phyloP scores from a whole-genome alignment of 2,329 filamentous ascomycete genomes.

The Venturia carpophila region DNA sequence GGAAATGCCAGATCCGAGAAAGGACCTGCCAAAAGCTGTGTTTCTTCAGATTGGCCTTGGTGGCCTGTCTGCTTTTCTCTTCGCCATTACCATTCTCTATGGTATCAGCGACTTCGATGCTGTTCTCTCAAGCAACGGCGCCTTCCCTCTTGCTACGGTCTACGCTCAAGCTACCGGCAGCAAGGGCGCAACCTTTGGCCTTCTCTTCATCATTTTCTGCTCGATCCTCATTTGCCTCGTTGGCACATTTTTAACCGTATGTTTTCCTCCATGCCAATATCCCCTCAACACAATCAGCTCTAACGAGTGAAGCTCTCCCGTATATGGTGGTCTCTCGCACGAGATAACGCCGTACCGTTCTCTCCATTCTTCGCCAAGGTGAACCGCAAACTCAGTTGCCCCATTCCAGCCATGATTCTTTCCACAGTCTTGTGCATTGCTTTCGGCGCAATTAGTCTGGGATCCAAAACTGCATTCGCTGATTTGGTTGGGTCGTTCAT shows the following conservation, averaged over 20 bases:
- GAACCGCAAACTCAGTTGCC: constrained; percentile 48
- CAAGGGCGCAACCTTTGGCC: constrained; percentile 26
- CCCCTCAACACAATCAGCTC: neutral
- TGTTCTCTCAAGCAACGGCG: constrained; percentile 41
- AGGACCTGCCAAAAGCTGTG: constrained; percentile 31
- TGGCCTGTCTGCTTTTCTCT: constrained; percentile 12
- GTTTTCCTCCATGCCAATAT: constrained; percentile 23
- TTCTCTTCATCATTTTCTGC: constrained; percentile 46
- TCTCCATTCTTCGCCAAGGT: constrained; percentile 46
- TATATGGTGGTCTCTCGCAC: constrained; percentile 47
- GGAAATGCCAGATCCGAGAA: constrained; percentile 30
- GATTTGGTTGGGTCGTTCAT: constrained; percentile 53
- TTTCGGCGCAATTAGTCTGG: constrained; percentile 50
- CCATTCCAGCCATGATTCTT: constrained; percentile 51
- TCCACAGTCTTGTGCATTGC: constrained; percentile 33
- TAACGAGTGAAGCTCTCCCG: constrained; percentile 20
- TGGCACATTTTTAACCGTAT: constrained; percentile 46
- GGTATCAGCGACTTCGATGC: constrained; percentile 18
- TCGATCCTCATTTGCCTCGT: constrained; percentile 44
- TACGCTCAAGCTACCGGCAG: constrained; percentile 45
- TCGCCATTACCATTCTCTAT: constrained; percentile 33
- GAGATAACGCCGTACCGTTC: constrained; percentile 55
- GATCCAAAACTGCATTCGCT: constrained; percentile 47
- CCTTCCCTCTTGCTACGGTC: constrained; percentile 59
- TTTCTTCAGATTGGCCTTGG: constrained; percentile 9